These are phyloP conservation scores for Periconia sp. DNA, from an alignment of 2,329 filamentous ascomycete species.

Conservation along the genomic window DNA sequence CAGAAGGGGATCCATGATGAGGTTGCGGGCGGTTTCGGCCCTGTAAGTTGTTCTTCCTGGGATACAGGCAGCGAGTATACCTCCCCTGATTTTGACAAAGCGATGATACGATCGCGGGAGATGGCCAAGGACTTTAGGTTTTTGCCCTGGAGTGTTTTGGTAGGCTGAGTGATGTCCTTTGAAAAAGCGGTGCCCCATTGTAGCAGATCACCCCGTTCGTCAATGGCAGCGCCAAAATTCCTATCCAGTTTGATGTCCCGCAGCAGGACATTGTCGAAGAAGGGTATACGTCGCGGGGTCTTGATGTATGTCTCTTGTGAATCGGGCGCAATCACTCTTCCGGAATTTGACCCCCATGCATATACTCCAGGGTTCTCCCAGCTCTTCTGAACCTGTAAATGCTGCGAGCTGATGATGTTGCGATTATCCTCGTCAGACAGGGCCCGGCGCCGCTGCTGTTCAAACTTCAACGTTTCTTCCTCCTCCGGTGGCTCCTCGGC, in stretches of 20 bases:
- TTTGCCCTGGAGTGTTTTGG: conserved; percentile 76
- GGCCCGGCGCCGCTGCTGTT: conserved; percentile 61
- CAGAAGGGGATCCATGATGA: conserved; percentile 74
- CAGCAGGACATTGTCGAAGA: conserved; percentile 82
- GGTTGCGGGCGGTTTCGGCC: conserved; percentile 64
- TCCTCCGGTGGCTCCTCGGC: conserved; percentile 53
- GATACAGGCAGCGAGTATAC: conserved; percentile 86
- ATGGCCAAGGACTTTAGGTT: conserved; percentile 75
- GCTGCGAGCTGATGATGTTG: conserved; percentile 79
- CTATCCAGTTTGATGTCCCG: conserved; percentile 84
- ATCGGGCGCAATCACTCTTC: conserved; percentile 81
- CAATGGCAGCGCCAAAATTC: conserved; percentile 81
- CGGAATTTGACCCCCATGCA: conserved; percentile 86
- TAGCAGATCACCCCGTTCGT: conserved; percentile 82
- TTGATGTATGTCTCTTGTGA: conserved; percentile 79
- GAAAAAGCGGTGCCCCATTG: conserved; percentile 88
- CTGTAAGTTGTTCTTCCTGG: conserved; percentile 67
- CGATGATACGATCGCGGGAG: conserved; percentile 81
- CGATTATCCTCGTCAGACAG: conserved; percentile 70
- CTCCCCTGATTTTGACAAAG: conserved; percentile 70
- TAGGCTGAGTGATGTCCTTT: conserved; percentile 63
- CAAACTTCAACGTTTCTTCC: conserved; percentile 65
- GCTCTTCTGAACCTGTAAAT: conserved; percentile 83
- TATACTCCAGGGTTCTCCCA: conserved; percentile 85
- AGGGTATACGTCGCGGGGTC: conserved; percentile 73